Conservation (phyloP, 768 basidiomycete genomes). For the Kondoa subrosea region DNA sequence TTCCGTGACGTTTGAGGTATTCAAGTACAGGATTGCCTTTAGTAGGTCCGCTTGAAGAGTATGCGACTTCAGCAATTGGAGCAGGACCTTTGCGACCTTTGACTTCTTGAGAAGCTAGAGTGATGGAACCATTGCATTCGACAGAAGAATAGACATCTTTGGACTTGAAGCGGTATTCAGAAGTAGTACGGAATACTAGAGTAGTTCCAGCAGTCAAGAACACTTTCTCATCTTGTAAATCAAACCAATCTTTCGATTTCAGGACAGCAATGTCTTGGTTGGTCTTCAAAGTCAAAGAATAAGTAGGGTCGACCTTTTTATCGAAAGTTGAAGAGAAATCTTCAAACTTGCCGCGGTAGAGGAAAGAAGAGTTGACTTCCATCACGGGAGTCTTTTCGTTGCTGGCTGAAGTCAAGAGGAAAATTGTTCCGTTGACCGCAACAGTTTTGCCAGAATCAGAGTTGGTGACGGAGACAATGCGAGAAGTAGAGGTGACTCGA, state of each 20-base stretch:
- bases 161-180: conserved; percentile 78
- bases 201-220: conserved; percentile 63
- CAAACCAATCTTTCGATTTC: conserved; percentile 93
- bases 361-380: conserved; percentile 84
- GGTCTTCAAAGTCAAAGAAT: conserved; percentile 53
- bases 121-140: conserved; percentile 66
- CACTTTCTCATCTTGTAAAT: conserved; percentile 68
- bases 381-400: conserved; percentile 57
- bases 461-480: conserved; percentile 76
- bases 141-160: conserved; percentile 67
- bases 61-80: conserved; percentile 24
- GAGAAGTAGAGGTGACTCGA: conserved; percentile 72
- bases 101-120: conserved; percentile 32
- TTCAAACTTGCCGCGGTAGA: conserved; percentile 83
- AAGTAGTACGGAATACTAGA: conserved; percentile 76
- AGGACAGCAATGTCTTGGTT: conserved; percentile 77
- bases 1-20: conserved; percentile 82
- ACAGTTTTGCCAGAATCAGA: conserved; percentile 83
- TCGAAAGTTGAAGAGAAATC: conserved; percentile 97
- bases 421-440: conserved; percentile 52
- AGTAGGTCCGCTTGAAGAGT: conserved; percentile 30
- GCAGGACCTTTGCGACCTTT: conserved; percentile 16
- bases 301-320: conserved; percentile 72
- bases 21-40: conserved; percentile 85
- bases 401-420: conserved; percentile 23